These are phyloP conservation scores for Wickerhamiella nectarea DNA, from an alignment of 805 yeast genomes.

Conservation along the genomic window DNA sequence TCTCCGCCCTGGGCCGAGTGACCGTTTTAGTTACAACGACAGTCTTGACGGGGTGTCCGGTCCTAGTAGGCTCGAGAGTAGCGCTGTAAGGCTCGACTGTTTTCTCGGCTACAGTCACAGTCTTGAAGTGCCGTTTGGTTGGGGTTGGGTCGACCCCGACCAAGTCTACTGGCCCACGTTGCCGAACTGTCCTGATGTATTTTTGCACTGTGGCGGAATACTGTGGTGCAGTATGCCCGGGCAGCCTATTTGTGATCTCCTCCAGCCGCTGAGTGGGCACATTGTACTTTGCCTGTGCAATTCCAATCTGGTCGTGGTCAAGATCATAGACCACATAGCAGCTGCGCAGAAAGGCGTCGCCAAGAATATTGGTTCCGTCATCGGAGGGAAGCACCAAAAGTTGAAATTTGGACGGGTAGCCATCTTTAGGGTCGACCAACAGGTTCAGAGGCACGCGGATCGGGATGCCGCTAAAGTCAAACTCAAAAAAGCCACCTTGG, in stretches of 20 bases:
- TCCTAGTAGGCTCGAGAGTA: too few relatives aligned
- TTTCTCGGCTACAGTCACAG: background rate
- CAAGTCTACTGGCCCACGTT: background rate
- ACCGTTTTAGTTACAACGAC: background rate
- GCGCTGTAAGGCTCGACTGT: too few relatives aligned
- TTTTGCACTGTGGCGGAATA: constrained; percentile 2
- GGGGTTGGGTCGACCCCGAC: background rate
- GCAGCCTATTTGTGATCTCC: constrained; percentile 2
- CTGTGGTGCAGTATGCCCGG: background rate
- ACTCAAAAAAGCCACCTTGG: constrained; percentile 10
- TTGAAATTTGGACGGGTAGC: background rate
- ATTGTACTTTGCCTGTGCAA: constrained; percentile 34
- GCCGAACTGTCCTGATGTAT: background rate
- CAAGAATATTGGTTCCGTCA: constrained; percentile 33
- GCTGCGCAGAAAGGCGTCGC: constrained; percentile 51
- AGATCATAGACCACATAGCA: constrained; percentile 58
- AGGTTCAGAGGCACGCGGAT: constrained; percentile 12
- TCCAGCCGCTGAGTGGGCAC: background rate
- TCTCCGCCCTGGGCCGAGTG: background rate
- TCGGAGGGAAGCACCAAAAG: constrained; percentile 3
- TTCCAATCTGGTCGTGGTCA: constrained; percentile 39
- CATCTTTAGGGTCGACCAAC: constrained; percentile 6
- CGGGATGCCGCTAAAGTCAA: constrained; percentile 16
- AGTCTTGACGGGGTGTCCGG: background rate
- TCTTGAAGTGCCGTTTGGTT: background rate